Conservation (phyloP, 2,329 filamentous ascomycete species). For the Tolypocladium sp. region DNA sequence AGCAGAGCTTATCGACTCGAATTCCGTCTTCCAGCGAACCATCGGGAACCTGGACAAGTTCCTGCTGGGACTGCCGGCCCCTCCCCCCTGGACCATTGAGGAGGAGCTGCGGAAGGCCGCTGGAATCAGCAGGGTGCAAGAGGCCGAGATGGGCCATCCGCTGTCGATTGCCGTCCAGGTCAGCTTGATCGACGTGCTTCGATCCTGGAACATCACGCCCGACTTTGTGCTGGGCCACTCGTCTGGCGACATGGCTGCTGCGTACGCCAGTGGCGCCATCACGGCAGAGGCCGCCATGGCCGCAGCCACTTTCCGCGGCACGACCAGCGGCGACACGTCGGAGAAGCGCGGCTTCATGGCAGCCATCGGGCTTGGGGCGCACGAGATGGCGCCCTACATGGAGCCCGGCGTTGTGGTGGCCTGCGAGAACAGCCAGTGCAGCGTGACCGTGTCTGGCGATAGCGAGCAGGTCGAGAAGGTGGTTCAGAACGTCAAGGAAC, state of each 20-base stretch:
- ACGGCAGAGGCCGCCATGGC: constrained; percentile 15
- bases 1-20: constrained; percentile 8
- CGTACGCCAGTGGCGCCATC: constrained; percentile 26
- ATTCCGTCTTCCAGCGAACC: constrained; percentile 1
- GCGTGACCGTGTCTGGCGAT: background rate
- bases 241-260: constrained; percentile 34
- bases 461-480: background rate
- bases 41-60: constrained; percentile 4
- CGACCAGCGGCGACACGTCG: constrained; percentile 14
- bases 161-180: constrained; percentile 34
- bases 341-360: background rate
- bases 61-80: background rate
- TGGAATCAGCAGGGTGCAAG: constrained; percentile 15
- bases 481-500: background rate
- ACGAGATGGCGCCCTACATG: constrained; percentile 14
- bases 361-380: constrained; percentile 20
- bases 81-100: constrained; percentile 8
- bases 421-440: background rate
- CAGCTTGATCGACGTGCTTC: constrained; percentile 28
- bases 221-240: constrained; percentile 31
- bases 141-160: constrained; percentile 24
- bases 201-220: constrained; percentile 18
- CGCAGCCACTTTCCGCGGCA: constrained; percentile 15
- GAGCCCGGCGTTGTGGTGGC: background rate
- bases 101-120: constrained; percentile 9